These are phyloP conservation scores for Penicillium crustosum DNA, from an alignment of 2,329 filamentous ascomycete genomes.

Conservation along the genomic window DNA sequence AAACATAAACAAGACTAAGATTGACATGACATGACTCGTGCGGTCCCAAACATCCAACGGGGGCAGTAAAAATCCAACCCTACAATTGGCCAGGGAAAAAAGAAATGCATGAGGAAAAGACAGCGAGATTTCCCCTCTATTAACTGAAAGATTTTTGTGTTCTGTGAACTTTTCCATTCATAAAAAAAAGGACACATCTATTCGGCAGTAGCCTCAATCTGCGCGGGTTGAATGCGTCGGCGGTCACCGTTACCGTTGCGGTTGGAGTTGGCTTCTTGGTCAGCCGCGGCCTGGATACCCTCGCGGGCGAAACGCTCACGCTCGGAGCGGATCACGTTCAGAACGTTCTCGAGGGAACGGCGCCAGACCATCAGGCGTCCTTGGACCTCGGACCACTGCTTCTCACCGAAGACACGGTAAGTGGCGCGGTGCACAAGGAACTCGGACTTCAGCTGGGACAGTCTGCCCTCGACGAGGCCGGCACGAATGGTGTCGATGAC, in stretches of 20 bases:
- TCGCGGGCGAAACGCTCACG: constrained; percentile 77
- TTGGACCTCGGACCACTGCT: constrained; percentile 95
- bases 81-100: constrained; percentile 25
- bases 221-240: constrained; percentile 31
- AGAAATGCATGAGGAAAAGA: constrained; percentile 24
- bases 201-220: constrained; percentile 36
- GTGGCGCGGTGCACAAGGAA: constrained; percentile 96
- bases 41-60: constrained; percentile 25
- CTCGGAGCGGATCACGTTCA: constrained; percentile 75
- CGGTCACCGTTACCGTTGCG: constrained; percentile 30
- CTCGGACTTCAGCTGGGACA: constrained; percentile 86
- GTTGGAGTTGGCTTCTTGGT: constrained; percentile 33
- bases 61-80: constrained; percentile 24
- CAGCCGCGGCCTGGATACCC: constrained; percentile 57
- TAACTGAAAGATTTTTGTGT: constrained; percentile 25
- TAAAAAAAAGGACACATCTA: constrained; percentile 24
- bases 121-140: constrained; percentile 23
- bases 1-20: constrained; percentile 25
- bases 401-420: constrained; percentile 95
- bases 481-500: constrained; percentile 97
- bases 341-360: constrained; percentile 73
- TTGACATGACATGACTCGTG: constrained; percentile 32
- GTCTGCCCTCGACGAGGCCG: constrained; percentile 91
- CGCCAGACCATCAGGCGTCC: constrained; percentile 90
- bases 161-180: constrained; percentile 22